Evolutionary conservation across 768 basidiomycete genomes (phyloP).

Genomic region (Pisolithus microcarpus): DNA sequence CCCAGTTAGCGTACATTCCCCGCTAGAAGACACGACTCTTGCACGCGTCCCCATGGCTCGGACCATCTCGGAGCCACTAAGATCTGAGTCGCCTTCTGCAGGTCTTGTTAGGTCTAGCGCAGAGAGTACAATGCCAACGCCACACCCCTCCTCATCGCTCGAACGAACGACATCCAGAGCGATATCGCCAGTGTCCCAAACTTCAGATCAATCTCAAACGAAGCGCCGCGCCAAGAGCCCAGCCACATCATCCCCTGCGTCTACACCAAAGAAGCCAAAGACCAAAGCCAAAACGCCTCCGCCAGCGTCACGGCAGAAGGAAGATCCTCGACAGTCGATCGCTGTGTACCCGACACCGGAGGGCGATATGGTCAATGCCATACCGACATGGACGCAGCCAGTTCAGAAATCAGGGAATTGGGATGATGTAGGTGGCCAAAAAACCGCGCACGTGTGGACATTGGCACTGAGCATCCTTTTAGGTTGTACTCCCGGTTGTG

Average conservation of each 20-base stretch:
- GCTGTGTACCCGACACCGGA: constrained; percentile 61
- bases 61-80: constrained; percentile 39
- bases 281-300: constrained; percentile 29
- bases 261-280: constrained; percentile 36
- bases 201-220: constrained; percentile 29
- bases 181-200: constrained; percentile 24
- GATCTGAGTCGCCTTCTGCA: constrained; percentile 35
- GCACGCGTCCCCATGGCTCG: constrained; percentile 37
- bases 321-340: constrained; percentile 50
- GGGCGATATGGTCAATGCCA: constrained; percentile 59
- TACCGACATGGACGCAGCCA: constrained; percentile 79
- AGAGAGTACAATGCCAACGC: constrained; percentile 34
- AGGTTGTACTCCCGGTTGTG: constrained; percentile 82
- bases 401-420: constrained; percentile 63
- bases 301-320: constrained; percentile 28
- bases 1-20: constrained; percentile 32
- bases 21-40: constrained; percentile 32
- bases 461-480: constrained; percentile 4
- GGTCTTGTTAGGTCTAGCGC: constrained; percentile 30
- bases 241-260: constrained; percentile 30
- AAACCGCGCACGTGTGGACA: neutral
- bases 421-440: constrained; percentile 58
- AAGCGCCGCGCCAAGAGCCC: constrained; percentile 45
- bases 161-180: constrained; percentile 16
- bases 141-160: constrained; percentile 26